Conservation (phyloP, 805 yeast genomes). For the Zygosaccharomyces gambellarensis region DNA sequence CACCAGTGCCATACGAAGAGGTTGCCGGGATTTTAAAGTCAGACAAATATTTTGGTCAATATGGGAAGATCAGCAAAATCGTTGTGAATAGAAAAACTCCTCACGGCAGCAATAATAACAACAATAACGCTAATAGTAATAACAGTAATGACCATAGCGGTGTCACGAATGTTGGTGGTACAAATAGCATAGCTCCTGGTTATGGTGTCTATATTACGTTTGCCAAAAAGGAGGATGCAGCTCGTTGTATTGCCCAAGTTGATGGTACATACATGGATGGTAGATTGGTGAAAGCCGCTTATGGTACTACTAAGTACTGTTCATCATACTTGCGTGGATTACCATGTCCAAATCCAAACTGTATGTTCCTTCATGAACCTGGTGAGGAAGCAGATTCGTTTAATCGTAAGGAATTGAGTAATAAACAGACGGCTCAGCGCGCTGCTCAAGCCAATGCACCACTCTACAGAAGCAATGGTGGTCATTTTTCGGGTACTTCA, state of each 20-base stretch:
- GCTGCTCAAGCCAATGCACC: slow-evolving; percentile 6
- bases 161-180: slow-evolving; percentile 20
- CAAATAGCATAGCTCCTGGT: slow-evolving; percentile 57
- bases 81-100: slow-evolving; percentile 80
- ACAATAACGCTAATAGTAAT: slow-evolving; percentile 16
- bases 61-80: slow-evolving; percentile 89
- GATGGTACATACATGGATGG: slow-evolving; percentile 94
- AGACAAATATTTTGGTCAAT: slow-evolving; percentile 96
- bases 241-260: slow-evolving; percentile 84
- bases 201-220: slow-evolving; percentile 95
- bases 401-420: slow-evolving; percentile 53
- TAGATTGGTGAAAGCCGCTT: slow-evolving; percentile 84
- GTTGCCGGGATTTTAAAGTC: slow-evolving; percentile 76
- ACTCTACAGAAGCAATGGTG: slow-evolving; percentile 13
- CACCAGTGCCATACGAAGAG: slow-evolving; percentile 72
- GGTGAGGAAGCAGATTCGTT: slow-evolving; percentile 99
- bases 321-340: slow-evolving; percentile 93
- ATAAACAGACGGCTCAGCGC: slow-evolving; percentile 24
- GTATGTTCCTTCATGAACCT: slow-evolving; percentile 98
- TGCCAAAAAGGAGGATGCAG: slow-evolving; percentile 90
- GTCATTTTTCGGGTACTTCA: slow-evolving; percentile 19
- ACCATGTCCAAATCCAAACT: slow-evolving; percentile 95
- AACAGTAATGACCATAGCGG: slow-evolving; percentile 7
- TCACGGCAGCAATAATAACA: slow-evolving; percentile 26
- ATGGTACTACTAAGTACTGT: slow-evolving; percentile 97